A percentile compares a stretch with the other conserved stretches of the same genome.
phyloP scores from a whole-genome alignment of 2,329 filamentous ascomycete species.

The Pseudopyrenochaeta lycopersici region DNA sequence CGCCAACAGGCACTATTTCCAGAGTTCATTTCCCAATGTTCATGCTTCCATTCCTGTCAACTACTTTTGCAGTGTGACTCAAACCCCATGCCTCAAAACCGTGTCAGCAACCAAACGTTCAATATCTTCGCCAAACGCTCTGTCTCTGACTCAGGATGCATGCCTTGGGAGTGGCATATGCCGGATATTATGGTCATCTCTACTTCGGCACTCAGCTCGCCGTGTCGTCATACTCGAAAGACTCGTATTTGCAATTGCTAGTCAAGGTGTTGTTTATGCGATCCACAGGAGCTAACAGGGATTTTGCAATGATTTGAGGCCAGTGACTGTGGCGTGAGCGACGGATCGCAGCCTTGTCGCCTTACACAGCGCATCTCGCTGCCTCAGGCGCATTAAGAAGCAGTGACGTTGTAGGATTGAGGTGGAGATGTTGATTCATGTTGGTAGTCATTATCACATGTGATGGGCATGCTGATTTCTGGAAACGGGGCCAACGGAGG shows the following conservation, averaged over 20 bases:
- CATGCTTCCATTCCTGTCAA: slow-evolving; percentile 5
- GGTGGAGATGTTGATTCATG: neutral
- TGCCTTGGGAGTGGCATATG: neutral
- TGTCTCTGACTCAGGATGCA: neutral
- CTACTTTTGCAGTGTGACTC: neutral
- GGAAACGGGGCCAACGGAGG: slow-evolving; percentile 7
- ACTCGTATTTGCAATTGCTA: neutral
- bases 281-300: neutral
- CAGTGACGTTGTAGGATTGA: slow-evolving; percentile 7
- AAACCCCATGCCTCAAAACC: neutral
- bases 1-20: neutral
- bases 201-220: neutral
- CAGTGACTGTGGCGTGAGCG: neutral
- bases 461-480: slow-evolving; percentile 5
- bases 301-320: neutral
- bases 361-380: slow-evolving; percentile 5
- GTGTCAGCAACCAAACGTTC: neutral
- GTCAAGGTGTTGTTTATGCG: neutral
- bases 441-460: neutral
- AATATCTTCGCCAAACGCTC: neutral
- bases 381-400: slow-evolving; percentile 5
- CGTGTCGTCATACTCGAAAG: neutral
- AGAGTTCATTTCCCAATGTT: slow-evolving; percentile 20
- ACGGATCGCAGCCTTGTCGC: slow-evolving; percentile 1
- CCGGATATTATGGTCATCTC: slow-evolving; percentile 10